Base-by-base conservation (phyloP, 179 eudicot genomes). In the Patellifolia procumbens region DNA sequence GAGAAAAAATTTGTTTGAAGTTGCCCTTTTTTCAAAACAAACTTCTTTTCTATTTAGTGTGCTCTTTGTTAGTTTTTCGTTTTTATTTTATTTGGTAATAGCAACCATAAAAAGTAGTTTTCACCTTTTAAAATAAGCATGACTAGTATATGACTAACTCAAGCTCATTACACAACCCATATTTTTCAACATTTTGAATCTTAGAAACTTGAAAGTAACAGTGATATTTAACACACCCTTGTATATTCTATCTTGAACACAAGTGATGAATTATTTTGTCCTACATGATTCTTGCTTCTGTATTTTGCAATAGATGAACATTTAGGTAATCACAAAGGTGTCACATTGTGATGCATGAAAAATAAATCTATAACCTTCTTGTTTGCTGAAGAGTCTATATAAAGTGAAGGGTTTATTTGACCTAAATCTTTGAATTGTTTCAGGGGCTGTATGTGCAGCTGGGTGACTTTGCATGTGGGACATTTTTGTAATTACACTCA, bases 361-460 rank as follows among this genome's bases (percentile, higher is more conserved):
- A 62, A 64, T 43, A 26, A 34, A 42, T 20, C n/a, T 24, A 26
- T 65, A 26, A 74, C 48, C 48, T 73, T 26, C 31, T 29, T 74
- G 1, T 78, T 43, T 2, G 53, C 29, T 61, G 39, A 61, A 70
- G 66, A 69, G 32, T 37, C 46, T 29, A 35, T 31, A 2, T 26
- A 34, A 60, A 70, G 19, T 31, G 42, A 32, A 34, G 32, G n/a
- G 22, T 22, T 12, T 70, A 42, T 35, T 65, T 32, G 42, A 42
- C 8, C 58, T 20, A 17, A 65, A 35, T 52, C 58, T 73, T 76
- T 81, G 24, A 26, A 72, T 69, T 48, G 62, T 84, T 74, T 58
- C 81, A 84, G 87, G 83, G 63, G 81, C 79, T 31, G 78, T 84
- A 31, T 84, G 87, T 73, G 85, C 87, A 46, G 81, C 81, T 55